Conservation (phyloP, 2,329 filamentous ascomycete species). For the Septoria linicola region DNA sequence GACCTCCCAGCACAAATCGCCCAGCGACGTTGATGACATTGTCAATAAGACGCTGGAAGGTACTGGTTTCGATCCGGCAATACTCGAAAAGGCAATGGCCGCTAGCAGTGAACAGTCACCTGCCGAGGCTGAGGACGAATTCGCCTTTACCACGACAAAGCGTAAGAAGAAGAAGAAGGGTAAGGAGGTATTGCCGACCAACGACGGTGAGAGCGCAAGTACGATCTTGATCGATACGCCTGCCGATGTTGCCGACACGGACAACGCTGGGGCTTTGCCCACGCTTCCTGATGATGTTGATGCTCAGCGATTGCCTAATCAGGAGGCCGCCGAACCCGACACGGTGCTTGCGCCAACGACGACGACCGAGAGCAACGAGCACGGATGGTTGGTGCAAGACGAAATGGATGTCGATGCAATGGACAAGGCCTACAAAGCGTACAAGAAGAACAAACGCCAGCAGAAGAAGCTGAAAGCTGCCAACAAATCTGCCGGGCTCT, state of each 20-base stretch:
- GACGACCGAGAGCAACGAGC: constrained; percentile 6
- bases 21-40: constrained; percentile 38
- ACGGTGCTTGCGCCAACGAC: not conserved
- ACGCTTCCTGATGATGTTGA: too few species aligned
- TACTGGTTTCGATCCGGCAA: constrained; percentile 36
- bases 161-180: constrained; percentile 49
- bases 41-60: constrained; percentile 39
- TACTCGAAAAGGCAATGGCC: constrained; percentile 40
- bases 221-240: constrained; percentile 16
- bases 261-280: not conserved
- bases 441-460: constrained; percentile 37
- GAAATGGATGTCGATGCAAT: constrained; percentile 40
- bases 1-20: constrained; percentile 8
- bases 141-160: constrained; percentile 40
- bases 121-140: constrained; percentile 30
- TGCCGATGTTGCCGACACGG: not conserved
- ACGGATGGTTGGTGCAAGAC: constrained; percentile 23
- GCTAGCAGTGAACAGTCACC: constrained; percentile 33
- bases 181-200: constrained; percentile 39
- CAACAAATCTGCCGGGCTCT: constrained; percentile 18
- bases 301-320: not conserved
- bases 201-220: constrained; percentile 25
- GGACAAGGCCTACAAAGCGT: constrained; percentile 36
- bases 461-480: constrained; percentile 34
- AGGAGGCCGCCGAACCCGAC: not conserved